Evolutionary conservation across 441 rosid genomes (phyloP).

Genomic region (Euphorbia celastroides): DNA sequence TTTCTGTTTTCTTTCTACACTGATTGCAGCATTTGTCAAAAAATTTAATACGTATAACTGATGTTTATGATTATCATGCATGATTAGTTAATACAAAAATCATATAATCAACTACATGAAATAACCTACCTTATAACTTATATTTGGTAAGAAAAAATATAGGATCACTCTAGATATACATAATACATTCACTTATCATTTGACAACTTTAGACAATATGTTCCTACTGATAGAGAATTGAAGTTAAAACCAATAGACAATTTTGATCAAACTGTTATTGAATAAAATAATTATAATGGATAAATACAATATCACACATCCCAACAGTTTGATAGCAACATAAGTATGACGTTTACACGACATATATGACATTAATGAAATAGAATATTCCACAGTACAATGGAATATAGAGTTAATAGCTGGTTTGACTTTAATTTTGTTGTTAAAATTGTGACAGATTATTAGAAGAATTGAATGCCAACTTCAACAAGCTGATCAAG

Average conservation of each 20-base stretch:
- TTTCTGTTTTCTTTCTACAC: neutral
- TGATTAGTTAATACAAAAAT: neutral
- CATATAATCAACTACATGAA: neutral
- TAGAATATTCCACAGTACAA: neutral
- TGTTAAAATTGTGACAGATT: slow-evolving; percentile 28
- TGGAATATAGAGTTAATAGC: neutral
- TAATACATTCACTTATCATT: neutral
- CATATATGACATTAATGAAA: neutral
- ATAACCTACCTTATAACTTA: neutral
- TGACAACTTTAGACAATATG: neutral
- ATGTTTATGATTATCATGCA: neutral
- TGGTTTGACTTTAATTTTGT: neutral
- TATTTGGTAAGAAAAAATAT: neutral
- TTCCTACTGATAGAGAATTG: neutral
- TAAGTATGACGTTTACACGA: neutral
- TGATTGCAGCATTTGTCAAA: neutral
- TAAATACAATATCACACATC: neutral
- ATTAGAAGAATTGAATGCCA: slow-evolving; percentile 72
- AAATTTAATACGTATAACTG: too few species aligned
- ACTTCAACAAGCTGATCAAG: slow-evolving; percentile 71
- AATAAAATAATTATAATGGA: neutral
- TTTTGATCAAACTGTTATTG: too few species aligned
- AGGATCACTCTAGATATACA: neutral
- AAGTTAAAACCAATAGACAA: neutral
- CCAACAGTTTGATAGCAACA: neutral